Evolutionary conservation across 768 basidiomycete species (phyloP), one percentile per base, ranked within the genome.

Genomic region (Lentinula raphanica): DNA sequence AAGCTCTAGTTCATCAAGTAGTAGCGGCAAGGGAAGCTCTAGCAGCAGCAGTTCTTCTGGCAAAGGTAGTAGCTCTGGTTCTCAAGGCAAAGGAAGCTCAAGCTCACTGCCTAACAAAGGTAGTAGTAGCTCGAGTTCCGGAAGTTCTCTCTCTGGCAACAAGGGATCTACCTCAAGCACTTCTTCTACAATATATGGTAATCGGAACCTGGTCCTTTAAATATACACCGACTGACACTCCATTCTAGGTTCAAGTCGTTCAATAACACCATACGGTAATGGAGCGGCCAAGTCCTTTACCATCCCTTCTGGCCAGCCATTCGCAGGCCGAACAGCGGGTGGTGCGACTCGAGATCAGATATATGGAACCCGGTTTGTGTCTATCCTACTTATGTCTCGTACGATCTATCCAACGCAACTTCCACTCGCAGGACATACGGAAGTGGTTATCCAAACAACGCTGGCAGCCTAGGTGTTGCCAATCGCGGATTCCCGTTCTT

Each of bases 401-500:
- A 29, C 62, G 5, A 31, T 62, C 40, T 39, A 25, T 50, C 51
- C 32, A 21, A n/a, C n/a, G n/a, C n/a, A n/a, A n/a, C 46, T 32
- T n/a, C n/a, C n/a, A 4, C 45, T 5, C 54, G 6, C 42, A 84
- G 83, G 28, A 65, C 64, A 3, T 84, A 83, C 62, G 83, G 83
- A 9, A 83, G 80, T 58, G 83, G 83, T 1, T 84, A 84, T 60
- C 82, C 82, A 39, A 77, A 76, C 0, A 32, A 70, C 15, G 44
- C 65, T 3, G 69, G 69, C 13, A 71, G 71, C n/a, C n/a, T n/a
- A 13, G 78, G 80, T 9, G 79, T 82, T 21, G 48, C 58, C 0
- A 74, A 73, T 1, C 70, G 75, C 1, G 75, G 74, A 1, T 83
- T 85, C 62, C 83, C 83, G 2, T 84, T 82, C 46, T 71, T 72